Evolutionary conservation across 495 filamentous ascomycete genomes (phyloP), one percentile per base, ranked within the genome.

Genomic region (Trichocladium uniseriatum): DNA sequence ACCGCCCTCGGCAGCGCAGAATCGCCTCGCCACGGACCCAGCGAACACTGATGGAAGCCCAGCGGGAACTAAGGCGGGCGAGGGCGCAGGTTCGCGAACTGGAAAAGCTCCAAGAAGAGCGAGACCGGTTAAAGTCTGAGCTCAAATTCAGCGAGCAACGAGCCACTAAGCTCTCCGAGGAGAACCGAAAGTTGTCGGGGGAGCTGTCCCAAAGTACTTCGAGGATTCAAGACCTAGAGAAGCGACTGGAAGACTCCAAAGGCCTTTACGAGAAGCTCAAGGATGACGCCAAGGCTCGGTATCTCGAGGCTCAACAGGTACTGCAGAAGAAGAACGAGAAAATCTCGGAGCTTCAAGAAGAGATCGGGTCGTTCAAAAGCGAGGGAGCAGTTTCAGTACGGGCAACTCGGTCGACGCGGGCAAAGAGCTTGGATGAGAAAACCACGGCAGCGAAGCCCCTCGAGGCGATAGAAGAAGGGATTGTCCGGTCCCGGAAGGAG

Each of bases 321-420:
- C 68, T 80, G 38, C 71, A 81, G 43, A 80, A 76, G 57, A 84
- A 84, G 27, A 80, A 86, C 48, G 72, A 76, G 44, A 84, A 83
- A 56, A 79, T 80, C 11, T 70, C 75, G 22, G 56, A 65, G 34
- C 57, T 67, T 13, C 53, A 64, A 27, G 53, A 63, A 28, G 59
- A 60, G 34, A 37, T 62, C 31, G 60, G 53, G 7, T 45, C 55
- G n/a, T 51, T 66, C 42, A 64, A 52, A 36, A 53, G 43, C 8
- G 54, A 60, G 15, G 55, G 35, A 34, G 39, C 50, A 15, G 59
- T 54, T 18, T 41, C 56, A 18, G 46, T 29, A n/a, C 57, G 55
- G 44, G 7, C 58, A 24, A 38, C 43, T 13, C 22, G 43, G 16
- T 28, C 48, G 3, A 44, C 27, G 2, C 45, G 56, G 20, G 55